A percentile compares a stretch with the other conserved stretches of the same genome.
phyloP scores from a whole-genome alignment of 371 early-diverging fungal genomes.

The Synchytrium microbalum region DNA sequence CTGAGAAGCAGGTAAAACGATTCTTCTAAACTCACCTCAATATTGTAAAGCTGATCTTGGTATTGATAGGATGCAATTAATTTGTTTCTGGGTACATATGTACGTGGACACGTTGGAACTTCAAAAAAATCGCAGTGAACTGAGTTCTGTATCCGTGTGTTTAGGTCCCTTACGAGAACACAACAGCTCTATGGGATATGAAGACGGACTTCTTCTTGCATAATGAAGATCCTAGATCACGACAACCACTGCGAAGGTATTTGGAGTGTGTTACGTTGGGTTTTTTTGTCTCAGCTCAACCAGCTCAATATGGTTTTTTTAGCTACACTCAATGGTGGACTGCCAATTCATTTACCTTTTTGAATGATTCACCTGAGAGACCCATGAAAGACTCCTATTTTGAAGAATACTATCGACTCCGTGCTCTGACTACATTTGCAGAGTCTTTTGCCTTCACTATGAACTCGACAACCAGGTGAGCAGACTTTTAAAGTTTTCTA shows the following conservation, averaged over 20 bases:
- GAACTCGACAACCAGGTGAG: conserved; percentile 57
- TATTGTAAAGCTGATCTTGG: not conserved
- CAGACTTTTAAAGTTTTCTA: not conserved
- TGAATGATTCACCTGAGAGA: not conserved
- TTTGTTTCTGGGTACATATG: conserved; percentile 78
- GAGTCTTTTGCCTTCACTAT: conserved; percentile 73
- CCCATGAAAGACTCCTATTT: conserved; percentile 14
- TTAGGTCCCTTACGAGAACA: conserved; percentile 18
- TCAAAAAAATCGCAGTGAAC: too few relatives aligned
- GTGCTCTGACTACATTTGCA: conserved; percentile 60
- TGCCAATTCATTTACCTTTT: not conserved
- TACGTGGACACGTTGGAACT: conserved; percentile 10
- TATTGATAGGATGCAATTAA: conserved; percentile 89
- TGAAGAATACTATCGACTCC: conserved; percentile 32
- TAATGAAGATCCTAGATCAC: conserved; percentile 25
- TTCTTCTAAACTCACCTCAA: not conserved
- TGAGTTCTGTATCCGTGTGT: too few relatives aligned
- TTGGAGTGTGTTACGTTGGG: not conserved
- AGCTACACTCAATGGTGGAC: conserved; percentile 26
- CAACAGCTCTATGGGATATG: conserved; percentile 66
- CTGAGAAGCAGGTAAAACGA: conserved; percentile 56
- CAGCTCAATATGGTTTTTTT: not conserved
- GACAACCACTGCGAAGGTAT: conserved; percentile 21
- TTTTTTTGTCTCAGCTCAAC: not conserved
- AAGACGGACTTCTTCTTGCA: conserved; percentile 75